Conservation (phyloP, 2,329 filamentous ascomycete species). For the Nothophaeocryptopus gaeumannii region DNA sequence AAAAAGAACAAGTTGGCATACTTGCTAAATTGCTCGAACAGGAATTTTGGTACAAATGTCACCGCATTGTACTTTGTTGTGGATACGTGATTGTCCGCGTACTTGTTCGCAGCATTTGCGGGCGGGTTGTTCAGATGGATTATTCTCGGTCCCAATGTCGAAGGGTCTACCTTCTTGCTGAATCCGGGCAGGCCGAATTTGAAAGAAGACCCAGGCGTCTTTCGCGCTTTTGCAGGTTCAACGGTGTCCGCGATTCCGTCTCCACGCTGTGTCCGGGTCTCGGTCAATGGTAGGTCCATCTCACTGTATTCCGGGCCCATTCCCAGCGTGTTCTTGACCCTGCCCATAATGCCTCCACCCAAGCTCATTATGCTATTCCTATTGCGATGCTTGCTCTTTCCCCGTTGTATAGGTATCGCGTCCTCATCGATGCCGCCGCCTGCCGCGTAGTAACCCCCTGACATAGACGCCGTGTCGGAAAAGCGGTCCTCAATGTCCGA, state of each 20-base stretch:
- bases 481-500: conserved; percentile 83
- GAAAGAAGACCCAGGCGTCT: conserved; percentile 72
- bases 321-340: conserved; percentile 84
- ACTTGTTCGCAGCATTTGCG: conserved; percentile 84
- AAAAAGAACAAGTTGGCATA: conserved; percentile 99
- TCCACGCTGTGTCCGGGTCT: conserved; percentile 54
- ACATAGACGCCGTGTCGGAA: conserved; percentile 54
- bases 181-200: conserved; percentile 82
- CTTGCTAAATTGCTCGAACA: conserved; percentile 98
- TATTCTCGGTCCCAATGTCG: conserved; percentile 83
- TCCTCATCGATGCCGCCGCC: conserved; percentile 59
- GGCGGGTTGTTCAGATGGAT: conserved; percentile 96
- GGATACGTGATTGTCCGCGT: conserved; percentile 93
- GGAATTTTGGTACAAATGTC: conserved; percentile 93
- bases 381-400: conserved; percentile 47
- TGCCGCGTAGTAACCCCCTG: conserved; percentile 68
- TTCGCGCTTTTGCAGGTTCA: conserved; percentile 39
- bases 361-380: conserved; percentile 86
- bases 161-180: conserved; percentile 74
- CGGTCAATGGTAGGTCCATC: conserved; percentile 95
- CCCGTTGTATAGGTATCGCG: conserved; percentile 54
- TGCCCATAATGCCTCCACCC: conserved; percentile 82
- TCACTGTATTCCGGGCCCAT: conserved; percentile 88
- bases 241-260: conserved; percentile 17
- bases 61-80: conserved; percentile 95